Base-by-base conservation (phyloP, 768 basidiomycete genomes). In the Suillus hirtellus region DNA sequence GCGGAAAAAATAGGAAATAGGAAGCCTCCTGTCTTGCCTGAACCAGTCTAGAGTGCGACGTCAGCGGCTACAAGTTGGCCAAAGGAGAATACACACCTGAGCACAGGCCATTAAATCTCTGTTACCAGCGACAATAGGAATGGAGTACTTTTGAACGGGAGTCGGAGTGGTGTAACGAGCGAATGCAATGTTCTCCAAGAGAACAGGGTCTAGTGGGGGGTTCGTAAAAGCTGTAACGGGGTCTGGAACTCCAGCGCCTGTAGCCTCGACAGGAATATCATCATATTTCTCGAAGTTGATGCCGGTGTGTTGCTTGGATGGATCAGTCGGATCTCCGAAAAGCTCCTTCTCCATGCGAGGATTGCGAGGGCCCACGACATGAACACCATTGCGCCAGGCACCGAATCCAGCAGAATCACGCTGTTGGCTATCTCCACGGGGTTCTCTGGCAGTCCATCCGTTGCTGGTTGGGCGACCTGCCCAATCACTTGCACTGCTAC, bases 271-370 rank as follows among this genome's bases (percentile, higher is more conserved):
- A 66, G 97, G 97, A 73, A 99, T 99, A 75, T 99, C 96, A 77
- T 97, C 97, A 72, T 99, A 99, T 79, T 97, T 97, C 81, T 99
- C 97, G 73, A 99, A 99, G 81, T 99, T 99, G 81, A 99, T 98
- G 66, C 97, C 97, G 50, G 96, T 96, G 74, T 94, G 89, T 76
- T 97, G 91, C 73, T 92, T 93, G 64, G 87, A 87, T 27, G 89
- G 86, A 75, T 98, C 96, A 53, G 85, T 81, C 46, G 84, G 83
- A 66, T 96, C 95, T 61, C 97, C 97, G 70, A 90, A 99, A 44
- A 99, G 89, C 73, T 98, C 96, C 79, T 94, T 95, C 81, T 99
- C 97, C 69, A 96, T 83, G 68, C 95, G 89, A 73, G 80, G 79
- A 81, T 96, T 97, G 70, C 90, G 88, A 21, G 81, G 79, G 52